Evolutionary conservation across 2,329 filamentous ascomycete genomes (phyloP).

Genomic region (Stylonectria norvegica): DNA sequence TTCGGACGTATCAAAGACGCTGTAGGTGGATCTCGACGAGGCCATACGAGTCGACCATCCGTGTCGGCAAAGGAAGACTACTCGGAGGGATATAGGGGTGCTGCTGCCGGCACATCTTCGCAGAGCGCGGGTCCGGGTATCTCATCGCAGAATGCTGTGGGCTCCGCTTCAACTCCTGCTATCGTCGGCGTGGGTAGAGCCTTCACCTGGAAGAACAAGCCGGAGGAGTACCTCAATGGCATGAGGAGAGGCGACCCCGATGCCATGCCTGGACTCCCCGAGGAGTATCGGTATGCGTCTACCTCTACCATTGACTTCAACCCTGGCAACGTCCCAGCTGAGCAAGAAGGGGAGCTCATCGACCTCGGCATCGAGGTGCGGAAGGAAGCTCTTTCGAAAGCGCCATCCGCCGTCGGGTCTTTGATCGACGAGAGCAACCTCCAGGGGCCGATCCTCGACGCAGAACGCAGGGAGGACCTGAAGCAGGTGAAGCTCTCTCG

Average conservation of each 20-base stretch:
- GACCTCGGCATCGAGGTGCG: slow-evolving; percentile 40
- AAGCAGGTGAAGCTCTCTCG: slow-evolving; percentile 54
- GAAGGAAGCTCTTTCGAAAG: slow-evolving; percentile 40
- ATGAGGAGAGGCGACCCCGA: slow-evolving; percentile 37
- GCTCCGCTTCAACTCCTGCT: slow-evolving; percentile 39
- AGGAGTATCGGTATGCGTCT: slow-evolving; percentile 24
- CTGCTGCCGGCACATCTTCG: slow-evolving; percentile 17
- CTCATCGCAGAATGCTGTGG: too few species aligned
- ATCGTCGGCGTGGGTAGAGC: slow-evolving; percentile 42
- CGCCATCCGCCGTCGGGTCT: slow-evolving; percentile 57
- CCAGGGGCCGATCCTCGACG: slow-evolving; percentile 49
- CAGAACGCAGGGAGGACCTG: slow-evolving; percentile 43
- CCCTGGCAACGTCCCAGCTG: slow-evolving; percentile 14
- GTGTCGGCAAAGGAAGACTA: slow-evolving; percentile 49
- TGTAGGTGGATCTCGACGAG: slow-evolving; percentile 60
- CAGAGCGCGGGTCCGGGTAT: slow-evolving; percentile 16
- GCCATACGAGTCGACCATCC: slow-evolving; percentile 53
- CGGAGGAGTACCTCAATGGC: slow-evolving; percentile 53
- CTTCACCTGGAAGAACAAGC: slow-evolving; percentile 64
- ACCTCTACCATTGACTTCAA: slow-evolving; percentile 27
- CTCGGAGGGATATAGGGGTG: too few species aligned
- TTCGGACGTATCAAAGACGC: slow-evolving; percentile 83
- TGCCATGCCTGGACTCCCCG: slow-evolving; percentile 22
- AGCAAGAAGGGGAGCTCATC: slow-evolving; percentile 26
- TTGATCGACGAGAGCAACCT: slow-evolving; percentile 58